A percentile compares a stretch with the other conserved stretches of the same genome.
Conservation (phyloP, 768 basidiomycete species). For the Macrolepiota albuminosa region DNA sequence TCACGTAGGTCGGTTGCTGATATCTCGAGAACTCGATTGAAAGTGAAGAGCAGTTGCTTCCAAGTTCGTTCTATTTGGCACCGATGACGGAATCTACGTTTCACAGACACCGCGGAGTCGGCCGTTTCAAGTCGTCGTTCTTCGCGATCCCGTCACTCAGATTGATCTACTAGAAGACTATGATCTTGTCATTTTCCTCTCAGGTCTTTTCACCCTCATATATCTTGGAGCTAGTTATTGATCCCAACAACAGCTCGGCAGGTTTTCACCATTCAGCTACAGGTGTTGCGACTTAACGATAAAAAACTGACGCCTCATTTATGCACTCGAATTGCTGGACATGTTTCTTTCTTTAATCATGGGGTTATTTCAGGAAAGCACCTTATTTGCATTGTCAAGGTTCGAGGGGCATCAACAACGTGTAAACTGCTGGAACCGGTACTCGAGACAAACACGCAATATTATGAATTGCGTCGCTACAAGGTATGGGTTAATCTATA, state of each 20-base stretch:
- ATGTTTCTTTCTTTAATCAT: constrained; percentile 29
- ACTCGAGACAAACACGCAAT: not conserved
- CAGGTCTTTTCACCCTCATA: constrained; percentile 36
- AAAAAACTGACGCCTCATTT: not conserved
- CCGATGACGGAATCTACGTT: constrained; percentile 12
- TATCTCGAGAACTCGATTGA: not conserved
- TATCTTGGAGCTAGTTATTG: not conserved
- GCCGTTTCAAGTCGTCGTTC: constrained; percentile 5
- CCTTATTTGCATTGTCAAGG: constrained; percentile 42
- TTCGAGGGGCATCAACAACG: constrained; percentile 34
- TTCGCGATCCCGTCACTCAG: constrained; percentile 46
- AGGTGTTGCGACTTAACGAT: not conserved
- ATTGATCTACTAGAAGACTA: constrained; percentile 75
- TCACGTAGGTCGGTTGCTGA: constrained; percentile 2
- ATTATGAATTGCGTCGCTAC: not conserved
- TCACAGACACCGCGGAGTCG: not conserved
- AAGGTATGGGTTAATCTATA: constrained; percentile 4
- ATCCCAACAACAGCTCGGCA: constrained; percentile 4
- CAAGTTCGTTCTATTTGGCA: constrained; percentile 11
- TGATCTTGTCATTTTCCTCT: constrained; percentile 69
- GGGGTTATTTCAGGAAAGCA: constrained; percentile 34
- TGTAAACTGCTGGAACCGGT: constrained; percentile 13
- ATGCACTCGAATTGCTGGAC: constrained; percentile 11
- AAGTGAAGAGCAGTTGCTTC: not conserved
- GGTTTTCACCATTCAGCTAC: constrained; percentile 8